Evolutionary conservation across 768 basidiomycete genomes (phyloP).

Genomic region (Botryobasidium botryosum): DNA sequence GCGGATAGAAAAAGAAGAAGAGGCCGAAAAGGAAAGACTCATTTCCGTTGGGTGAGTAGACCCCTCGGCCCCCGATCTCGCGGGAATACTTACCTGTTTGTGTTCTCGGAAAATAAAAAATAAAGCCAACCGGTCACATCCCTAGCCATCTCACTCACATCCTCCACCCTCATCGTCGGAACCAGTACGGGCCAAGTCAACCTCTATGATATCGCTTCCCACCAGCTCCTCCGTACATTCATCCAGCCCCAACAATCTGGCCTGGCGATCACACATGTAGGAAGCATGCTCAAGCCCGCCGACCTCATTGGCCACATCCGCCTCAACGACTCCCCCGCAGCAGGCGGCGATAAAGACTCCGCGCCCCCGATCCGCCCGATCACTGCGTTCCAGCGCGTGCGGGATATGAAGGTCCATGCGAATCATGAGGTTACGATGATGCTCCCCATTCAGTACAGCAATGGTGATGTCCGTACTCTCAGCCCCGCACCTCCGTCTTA

Average conservation of each 20-base stretch:
- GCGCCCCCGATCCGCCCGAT: conserved; percentile 46
- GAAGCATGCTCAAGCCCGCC: conserved; percentile 67
- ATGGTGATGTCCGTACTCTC: too few species aligned
- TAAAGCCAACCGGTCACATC: conserved; percentile 54
- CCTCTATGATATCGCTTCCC: conserved; percentile 76
- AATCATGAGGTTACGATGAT: conserved; percentile 54
- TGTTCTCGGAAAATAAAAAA: too few species aligned
- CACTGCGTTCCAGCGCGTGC: conserved; percentile 53
- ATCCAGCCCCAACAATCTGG: conserved; percentile 41
- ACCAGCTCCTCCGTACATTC: conserved; percentile 75
- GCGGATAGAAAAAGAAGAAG: conserved; percentile 39
- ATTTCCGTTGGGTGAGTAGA: conserved; percentile 46
- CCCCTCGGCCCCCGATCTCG: not conserved
- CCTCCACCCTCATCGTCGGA: conserved; percentile 66
- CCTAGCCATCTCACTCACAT: conserved; percentile 60
- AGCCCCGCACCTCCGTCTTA: too few species aligned
- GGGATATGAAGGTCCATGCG: conserved; percentile 47
- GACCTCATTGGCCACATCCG: conserved; percentile 74
- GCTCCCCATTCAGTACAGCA: conserved; percentile 32
- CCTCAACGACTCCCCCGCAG: conserved; percentile 26
- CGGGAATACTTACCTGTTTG: not conserved
- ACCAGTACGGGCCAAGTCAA: conserved; percentile 57
- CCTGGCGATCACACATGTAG: conserved; percentile 50
- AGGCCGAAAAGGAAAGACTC: conserved; percentile 32
- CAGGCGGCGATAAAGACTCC: too few species aligned